Evolutionary conservation across 2,329 filamentous ascomycete genomes (phyloP).

Genomic region (Pseudogymnoascus sp.): DNA sequence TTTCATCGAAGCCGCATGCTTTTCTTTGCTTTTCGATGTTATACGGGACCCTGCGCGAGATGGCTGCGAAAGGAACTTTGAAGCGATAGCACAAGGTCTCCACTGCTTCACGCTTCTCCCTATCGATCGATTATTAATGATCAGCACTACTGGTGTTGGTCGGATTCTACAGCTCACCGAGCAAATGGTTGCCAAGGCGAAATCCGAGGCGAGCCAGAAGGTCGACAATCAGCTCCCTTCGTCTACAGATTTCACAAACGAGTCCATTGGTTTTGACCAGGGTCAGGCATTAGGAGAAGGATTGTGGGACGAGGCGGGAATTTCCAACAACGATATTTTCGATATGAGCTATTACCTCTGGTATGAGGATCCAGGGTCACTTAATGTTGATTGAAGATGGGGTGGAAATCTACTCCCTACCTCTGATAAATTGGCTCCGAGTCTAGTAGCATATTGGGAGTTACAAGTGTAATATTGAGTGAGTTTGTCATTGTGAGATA

Average conservation of each 20-base stretch:
- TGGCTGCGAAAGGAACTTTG: slow-evolving; percentile 6
- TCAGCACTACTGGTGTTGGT: slow-evolving; percentile 6
- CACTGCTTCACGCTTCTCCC: slow-evolving; percentile 7
- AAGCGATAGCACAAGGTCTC: slow-evolving; percentile 5
- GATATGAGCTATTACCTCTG: slow-evolving; percentile 10
- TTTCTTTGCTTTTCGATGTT: slow-evolving; percentile 9
- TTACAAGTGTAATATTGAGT: not conserved
- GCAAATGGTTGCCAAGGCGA: not conserved
- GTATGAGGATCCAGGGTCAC: slow-evolving; percentile 11
- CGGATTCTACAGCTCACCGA: slow-evolving; percentile 7
- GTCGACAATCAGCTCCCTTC: not conserved
- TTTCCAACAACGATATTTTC: slow-evolving; percentile 1
- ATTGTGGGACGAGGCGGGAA: slow-evolving; percentile 7
- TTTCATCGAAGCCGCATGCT: slow-evolving; percentile 11
- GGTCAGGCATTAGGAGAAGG: not conserved
- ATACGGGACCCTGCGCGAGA: slow-evolving; percentile 4
- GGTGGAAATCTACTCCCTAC: not conserved
- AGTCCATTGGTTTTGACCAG: not conserved
- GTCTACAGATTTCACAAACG: not conserved
- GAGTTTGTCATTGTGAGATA: not conserved
- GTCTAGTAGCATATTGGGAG: not conserved
- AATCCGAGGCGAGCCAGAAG: not conserved
- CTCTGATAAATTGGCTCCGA: not conserved
- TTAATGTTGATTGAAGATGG: not conserved
- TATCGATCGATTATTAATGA: slow-evolving; percentile 2